phyloP scores from a whole-genome alignment of 371 early-diverging fungal genomes.

The Apophysomyces variabilis region DNA sequence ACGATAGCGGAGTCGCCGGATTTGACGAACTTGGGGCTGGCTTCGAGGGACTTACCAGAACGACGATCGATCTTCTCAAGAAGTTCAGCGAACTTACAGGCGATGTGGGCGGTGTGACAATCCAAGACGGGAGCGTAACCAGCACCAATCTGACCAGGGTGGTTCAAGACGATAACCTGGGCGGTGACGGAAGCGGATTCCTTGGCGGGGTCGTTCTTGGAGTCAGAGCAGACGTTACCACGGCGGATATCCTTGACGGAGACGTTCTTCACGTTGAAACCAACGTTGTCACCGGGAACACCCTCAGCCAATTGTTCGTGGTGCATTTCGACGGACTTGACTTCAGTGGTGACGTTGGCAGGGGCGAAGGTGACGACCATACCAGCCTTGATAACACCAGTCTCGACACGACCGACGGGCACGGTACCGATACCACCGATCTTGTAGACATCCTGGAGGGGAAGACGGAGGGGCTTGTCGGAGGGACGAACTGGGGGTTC shows the following conservation, averaged over 20 bases:
- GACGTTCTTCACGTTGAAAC: slow-evolving; percentile 98
- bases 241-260: slow-evolving; percentile 96
- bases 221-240: slow-evolving; percentile 96
- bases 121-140: slow-evolving; percentile 95
- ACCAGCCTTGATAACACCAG: slow-evolving; percentile 45
- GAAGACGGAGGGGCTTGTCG: slow-evolving; percentile 97
- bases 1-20: slow-evolving; percentile 95
- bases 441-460: slow-evolving; percentile 96
- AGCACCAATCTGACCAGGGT: slow-evolving; percentile 92
- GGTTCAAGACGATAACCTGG: slow-evolving; percentile 96
- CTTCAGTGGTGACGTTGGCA: slow-evolving; percentile 88
- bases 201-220: slow-evolving; percentile 97
- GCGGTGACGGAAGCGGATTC: slow-evolving; percentile 90
- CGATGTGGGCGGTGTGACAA: slow-evolving; percentile 97
- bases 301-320: slow-evolving; percentile 93
- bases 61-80: slow-evolving; percentile 96
- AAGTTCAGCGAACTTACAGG: slow-evolving; percentile 93
- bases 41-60: slow-evolving; percentile 73
- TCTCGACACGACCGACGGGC: slow-evolving; percentile 90
- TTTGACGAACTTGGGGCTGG: slow-evolving; percentile 81
- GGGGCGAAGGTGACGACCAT: slow-evolving; percentile 95
- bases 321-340: slow-evolving; percentile 99
- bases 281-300: slow-evolving; percentile 97
- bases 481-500: slow-evolving; percentile 91
- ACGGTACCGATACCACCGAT: slow-evolving; percentile 97